Conservation (phyloP, 2,329 filamentous ascomycete genomes). For the Colletotrichum abscissum region DNA sequence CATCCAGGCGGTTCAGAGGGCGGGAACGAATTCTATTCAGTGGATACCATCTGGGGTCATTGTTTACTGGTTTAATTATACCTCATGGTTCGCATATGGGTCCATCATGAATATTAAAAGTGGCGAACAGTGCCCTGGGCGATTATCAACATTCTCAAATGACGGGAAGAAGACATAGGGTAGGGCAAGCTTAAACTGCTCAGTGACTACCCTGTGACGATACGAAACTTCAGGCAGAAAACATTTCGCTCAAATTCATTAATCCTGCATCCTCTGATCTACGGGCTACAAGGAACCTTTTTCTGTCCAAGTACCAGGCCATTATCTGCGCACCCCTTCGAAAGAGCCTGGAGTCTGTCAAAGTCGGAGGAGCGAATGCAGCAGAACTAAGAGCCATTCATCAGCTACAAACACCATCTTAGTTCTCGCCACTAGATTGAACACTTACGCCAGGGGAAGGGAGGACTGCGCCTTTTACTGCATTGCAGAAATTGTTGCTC, state of each 20-base stretch:
- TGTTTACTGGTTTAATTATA: too few relatives aligned
- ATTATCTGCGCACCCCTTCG: background rate
- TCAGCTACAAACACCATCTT: background rate
- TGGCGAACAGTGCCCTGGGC: too few relatives aligned
- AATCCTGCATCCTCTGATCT: background rate
- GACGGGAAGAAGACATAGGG: too few relatives aligned
- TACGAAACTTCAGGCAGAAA: too few relatives aligned
- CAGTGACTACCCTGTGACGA: too few relatives aligned
- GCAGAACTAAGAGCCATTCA: background rate
- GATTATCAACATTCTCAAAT: too few relatives aligned
- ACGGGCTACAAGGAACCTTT: background rate
- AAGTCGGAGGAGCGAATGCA: background rate
- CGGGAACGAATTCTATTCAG: too few relatives aligned
- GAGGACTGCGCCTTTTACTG: background rate
- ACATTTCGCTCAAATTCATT: background rate
- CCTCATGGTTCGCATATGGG: too few relatives aligned
- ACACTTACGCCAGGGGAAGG: background rate
- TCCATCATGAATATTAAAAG: too few relatives aligned
- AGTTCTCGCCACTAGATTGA: background rate
- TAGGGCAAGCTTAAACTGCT: too few relatives aligned
- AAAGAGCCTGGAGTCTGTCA: background rate
- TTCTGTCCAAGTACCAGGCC: background rate
- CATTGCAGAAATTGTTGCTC: background rate
- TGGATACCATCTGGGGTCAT: too few relatives aligned
- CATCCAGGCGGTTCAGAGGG: too few relatives aligned